A percentile compares a stretch with the other conserved stretches of the same genome.
Conservation (phyloP, 75 land plant genomes). For the Cupressus sempervirens region DNA sequence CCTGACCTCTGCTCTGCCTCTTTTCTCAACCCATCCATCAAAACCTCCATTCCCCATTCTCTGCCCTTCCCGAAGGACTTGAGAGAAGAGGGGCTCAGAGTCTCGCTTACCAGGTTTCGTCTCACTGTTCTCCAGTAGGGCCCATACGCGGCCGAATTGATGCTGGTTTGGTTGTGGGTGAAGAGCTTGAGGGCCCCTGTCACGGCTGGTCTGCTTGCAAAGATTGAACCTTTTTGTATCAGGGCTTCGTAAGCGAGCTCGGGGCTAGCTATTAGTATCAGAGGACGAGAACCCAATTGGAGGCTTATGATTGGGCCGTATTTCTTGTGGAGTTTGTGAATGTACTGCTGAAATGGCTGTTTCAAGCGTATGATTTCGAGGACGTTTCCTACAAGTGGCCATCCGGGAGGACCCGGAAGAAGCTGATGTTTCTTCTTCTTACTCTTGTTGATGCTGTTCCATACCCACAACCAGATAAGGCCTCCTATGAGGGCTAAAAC, state of each 20-base stretch:
- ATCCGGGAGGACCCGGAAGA: slow-evolving; percentile 74
- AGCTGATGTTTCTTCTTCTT: slow-evolving; percentile 17
- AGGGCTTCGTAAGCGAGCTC: slow-evolving; percentile 67
- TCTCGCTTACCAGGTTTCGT: slow-evolving; percentile 24
- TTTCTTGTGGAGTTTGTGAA: slow-evolving; percentile 25
- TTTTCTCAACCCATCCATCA: not conserved
- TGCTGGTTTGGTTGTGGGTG: slow-evolving; percentile 17
- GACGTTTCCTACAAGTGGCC: slow-evolving; percentile 76
- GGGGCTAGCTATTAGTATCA: slow-evolving; percentile 52
- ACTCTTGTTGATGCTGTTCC: not conserved
- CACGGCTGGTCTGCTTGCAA: slow-evolving; percentile 58
- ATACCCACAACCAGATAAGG: not conserved
- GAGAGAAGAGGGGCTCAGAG: slow-evolving; percentile 19
- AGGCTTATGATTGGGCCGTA: slow-evolving; percentile 77
- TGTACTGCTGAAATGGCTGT: slow-evolving; percentile 45
- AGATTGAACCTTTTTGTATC: slow-evolving; percentile 58
- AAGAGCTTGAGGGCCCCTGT: not conserved
- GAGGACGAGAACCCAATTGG: slow-evolving; percentile 59
- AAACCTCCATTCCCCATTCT: not conserved
- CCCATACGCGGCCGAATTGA: slow-evolving; percentile 23
- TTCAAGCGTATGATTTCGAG: slow-evolving; percentile 52
- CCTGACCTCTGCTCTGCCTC: slow-evolving; percentile 7
- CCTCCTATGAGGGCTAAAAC: not conserved
- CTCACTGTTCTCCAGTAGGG: slow-evolving; percentile 32
- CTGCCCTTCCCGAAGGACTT: slow-evolving; percentile 13